A percentile compares a stretch with the other conserved stretches of the same genome.
Conservation (phyloP, 345 rosid species). For the Salix purpurea region DNA sequence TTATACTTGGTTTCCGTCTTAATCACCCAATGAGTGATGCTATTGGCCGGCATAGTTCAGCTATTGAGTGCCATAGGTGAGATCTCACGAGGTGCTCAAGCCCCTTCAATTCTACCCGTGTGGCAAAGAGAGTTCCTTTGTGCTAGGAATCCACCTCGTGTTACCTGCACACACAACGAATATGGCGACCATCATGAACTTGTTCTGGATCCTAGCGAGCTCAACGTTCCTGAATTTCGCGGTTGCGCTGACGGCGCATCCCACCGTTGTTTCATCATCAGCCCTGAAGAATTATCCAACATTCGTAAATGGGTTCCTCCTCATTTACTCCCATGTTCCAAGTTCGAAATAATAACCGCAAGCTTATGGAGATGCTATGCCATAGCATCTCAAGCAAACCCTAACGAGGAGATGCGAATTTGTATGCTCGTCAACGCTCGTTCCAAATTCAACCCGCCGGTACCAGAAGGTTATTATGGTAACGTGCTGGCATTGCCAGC, state of each 20-base stretch:
- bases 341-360: constrained; percentile 19
- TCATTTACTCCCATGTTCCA: constrained; percentile 5
- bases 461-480: constrained; percentile 36
- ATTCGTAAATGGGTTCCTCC: constrained; percentile 1
- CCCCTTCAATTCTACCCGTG: constrained; percentile 10
- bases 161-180: constrained; percentile 14
- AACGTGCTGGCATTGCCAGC: constrained; percentile 31
- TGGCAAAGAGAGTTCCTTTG: constrained; percentile 17
- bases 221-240: not conserved
- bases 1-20: constrained; percentile 14
- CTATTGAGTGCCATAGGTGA: constrained; percentile 11
- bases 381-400: not conserved
- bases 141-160: constrained; percentile 11
- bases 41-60: constrained; percentile 4
- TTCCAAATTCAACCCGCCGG: not conserved
- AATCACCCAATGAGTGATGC: constrained; percentile 19
- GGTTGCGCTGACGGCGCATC: not conserved
- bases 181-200: not conserved
- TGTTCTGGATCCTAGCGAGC: not conserved
- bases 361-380: constrained; percentile 30
- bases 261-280: constrained; percentile 8
- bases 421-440: constrained; percentile 1
- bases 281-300: constrained; percentile 2
- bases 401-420: constrained; percentile 10
- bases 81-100: constrained; percentile 4